Conservation (phyloP, 495 filamentous ascomycete species). For the Penicillium ochrochloron region DNA sequence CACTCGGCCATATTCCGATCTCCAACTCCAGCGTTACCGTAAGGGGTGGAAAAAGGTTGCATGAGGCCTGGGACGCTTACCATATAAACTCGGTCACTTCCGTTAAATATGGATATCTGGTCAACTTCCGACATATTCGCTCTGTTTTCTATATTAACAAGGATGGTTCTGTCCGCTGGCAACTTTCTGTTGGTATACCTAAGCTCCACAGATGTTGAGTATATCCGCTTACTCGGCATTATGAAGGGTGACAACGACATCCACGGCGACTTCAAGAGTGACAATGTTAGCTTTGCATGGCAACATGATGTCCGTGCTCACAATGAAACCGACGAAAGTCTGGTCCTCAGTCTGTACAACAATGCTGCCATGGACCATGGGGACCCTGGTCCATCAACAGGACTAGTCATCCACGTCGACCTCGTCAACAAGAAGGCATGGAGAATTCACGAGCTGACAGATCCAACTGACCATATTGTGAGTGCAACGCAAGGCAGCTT, state of each 20-base stretch:
- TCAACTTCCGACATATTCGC: constrained; percentile 41
- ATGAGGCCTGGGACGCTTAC: constrained; percentile 39
- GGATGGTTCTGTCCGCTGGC: constrained; percentile 39
- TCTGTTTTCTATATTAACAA: constrained; percentile 35
- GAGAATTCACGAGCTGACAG: constrained; percentile 20
- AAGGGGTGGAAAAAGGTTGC: background rate
- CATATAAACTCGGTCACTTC: constrained; percentile 47
- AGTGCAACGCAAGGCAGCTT: constrained; percentile 45
- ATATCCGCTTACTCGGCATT: background rate
- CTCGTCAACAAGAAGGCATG: constrained; percentile 18
- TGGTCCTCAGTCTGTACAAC: constrained; percentile 34
- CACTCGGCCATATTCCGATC: constrained; percentile 34
- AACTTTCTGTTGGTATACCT: constrained; percentile 22
- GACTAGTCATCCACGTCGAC: constrained; percentile 29
- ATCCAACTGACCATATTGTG: constrained; percentile 34
- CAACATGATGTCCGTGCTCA: constrained; percentile 38
- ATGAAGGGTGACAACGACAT: constrained; percentile 25
- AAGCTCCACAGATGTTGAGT: background rate
- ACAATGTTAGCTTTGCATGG: constrained; percentile 30
- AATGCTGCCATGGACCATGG: constrained; percentile 21
- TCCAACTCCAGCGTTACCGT: background rate
- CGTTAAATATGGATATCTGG: constrained; percentile 36
- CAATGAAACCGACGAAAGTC: constrained; percentile 27
- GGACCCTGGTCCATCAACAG: constrained; percentile 17
- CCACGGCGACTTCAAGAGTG: constrained; percentile 42